A percentile compares a stretch with the other conserved stretches of the same genome.
Evolutionary conservation across 805 yeast genomes (phyloP).

Genomic region (Suhomyces emberorum): DNA sequence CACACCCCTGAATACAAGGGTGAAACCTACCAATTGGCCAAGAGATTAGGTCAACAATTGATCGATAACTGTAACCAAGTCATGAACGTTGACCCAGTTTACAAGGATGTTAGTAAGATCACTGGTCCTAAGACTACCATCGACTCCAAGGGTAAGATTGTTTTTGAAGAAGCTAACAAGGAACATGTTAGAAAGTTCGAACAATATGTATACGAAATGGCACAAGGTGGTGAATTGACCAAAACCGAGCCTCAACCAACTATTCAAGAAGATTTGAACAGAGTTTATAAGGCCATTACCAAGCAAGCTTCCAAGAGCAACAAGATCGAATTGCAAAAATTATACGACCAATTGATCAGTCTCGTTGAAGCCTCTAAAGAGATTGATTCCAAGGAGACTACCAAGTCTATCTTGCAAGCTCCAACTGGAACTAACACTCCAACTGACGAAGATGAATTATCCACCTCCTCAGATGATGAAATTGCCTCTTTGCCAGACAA

Average conservation of each 20-base stretch:
- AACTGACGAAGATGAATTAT: constrained; percentile 35
- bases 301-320: constrained; percentile 64
- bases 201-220: constrained; percentile 95
- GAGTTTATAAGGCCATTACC: constrained; percentile 76
- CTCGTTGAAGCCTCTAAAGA: constrained; percentile 68
- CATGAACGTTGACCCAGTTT: constrained; percentile 76
- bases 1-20: constrained; percentile 81
- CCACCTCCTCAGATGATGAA: constrained; percentile 63
- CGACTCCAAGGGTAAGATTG: constrained; percentile 83
- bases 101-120: constrained; percentile 91
- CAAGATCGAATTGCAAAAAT: constrained; percentile 65
- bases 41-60: constrained; percentile 85
- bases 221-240: constrained; percentile 87
- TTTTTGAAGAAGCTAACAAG: constrained; percentile 81
- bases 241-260: constrained; percentile 60
- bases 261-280: constrained; percentile 79
- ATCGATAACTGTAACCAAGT: constrained; percentile 95
- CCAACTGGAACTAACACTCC: constrained; percentile 44
- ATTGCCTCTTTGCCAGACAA: constrained; percentile 79
- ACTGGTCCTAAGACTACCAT: constrained; percentile 92
- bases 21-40: constrained; percentile 88
- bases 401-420: constrained; percentile 47
- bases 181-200: constrained; percentile 91
- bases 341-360: constrained; percentile 67
- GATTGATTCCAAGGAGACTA: constrained; percentile 63